Evolutionary conservation across 148 eudicot species (phyloP).

Genomic region (Salicornia ramosissima): DNA sequence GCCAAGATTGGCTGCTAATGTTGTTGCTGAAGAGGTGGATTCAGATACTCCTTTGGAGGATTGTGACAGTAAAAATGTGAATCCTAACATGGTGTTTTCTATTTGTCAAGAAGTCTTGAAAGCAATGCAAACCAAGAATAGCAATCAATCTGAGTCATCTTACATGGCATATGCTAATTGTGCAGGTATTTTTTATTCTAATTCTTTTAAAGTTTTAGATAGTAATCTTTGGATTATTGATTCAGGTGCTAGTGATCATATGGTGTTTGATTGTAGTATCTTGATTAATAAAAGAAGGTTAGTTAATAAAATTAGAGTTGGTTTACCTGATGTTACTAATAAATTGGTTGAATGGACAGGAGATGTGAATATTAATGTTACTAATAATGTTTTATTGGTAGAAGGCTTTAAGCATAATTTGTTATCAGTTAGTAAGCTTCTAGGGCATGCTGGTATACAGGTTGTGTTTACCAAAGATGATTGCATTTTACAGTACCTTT

Average conservation of each 20-base stretch:
- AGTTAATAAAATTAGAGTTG: background rate
- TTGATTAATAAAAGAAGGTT: background rate
- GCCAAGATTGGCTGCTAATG: background rate
- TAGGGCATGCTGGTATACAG: background rate
- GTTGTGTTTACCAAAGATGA: background rate
- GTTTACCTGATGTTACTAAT: background rate
- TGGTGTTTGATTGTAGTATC: background rate
- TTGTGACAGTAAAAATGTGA: too few relatives aligned
- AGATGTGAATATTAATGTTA: background rate
- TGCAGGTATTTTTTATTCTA: background rate
- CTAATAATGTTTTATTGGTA: background rate
- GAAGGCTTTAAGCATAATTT: too few relatives aligned
- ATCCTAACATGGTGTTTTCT: background rate
- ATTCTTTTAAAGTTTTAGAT: too few relatives aligned
- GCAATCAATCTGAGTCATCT: background rate
- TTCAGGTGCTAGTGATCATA: background rate
- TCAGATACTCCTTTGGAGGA: background rate
- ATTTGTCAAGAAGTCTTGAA: conserved; percentile 4
- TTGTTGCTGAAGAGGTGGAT: background rate
- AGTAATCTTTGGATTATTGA: background rate
- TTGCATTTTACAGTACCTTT: too few relatives aligned
- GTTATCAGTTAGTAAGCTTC: background rate
- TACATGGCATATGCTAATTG: background rate
- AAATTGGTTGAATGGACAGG: background rate
- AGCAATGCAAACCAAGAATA: background rate